Percentiles rank a stretch among this genome's conserved stretches.
Conservation (phyloP, 2,329 filamentous ascomycete genomes). For the Hypoxylon sp. region DNA sequence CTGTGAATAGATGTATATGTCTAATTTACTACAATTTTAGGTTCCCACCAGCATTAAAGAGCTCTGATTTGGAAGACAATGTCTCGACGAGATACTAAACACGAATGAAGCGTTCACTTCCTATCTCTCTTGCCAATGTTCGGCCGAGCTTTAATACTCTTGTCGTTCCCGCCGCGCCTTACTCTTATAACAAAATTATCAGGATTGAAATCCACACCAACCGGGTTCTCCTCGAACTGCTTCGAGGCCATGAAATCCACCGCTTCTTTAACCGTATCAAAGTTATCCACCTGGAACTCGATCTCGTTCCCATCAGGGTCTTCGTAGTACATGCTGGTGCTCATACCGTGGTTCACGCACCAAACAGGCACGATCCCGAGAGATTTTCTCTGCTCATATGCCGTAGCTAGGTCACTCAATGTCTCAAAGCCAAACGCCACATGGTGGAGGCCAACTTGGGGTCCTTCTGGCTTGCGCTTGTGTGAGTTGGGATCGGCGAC, state of each 20-base stretch:
- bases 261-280: conserved; percentile 18
- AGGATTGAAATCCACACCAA: conserved; percentile 22
- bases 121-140: conserved; percentile 26
- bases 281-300: conserved; percentile 35
- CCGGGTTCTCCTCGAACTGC: conserved; percentile 28
- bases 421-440: conserved; percentile 29
- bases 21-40: not conserved
- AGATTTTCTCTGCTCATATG: conserved; percentile 31
- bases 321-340: conserved; percentile 33
- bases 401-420: conserved; percentile 15
- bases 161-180: conserved; percentile 24
- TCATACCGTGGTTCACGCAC: conserved; percentile 32
- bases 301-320: conserved; percentile 33
- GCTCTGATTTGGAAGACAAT: not conserved
- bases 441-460: conserved; percentile 31
- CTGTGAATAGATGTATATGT: too few relatives aligned
- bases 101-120: conserved; percentile 4
- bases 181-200: conserved; percentile 26
- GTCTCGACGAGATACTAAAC: not conserved
- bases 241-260: conserved; percentile 28
- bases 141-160: conserved; percentile 24
- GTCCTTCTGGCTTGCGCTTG: conserved; percentile 6
- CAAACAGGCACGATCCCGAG: conserved; percentile 17
- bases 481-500: conserved; percentile 17
- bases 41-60: not conserved